These are phyloP conservation scores for Coleophoma cylindrospora DNA, from an alignment of 2,329 filamentous ascomycete genomes.

Conservation along the genomic window DNA sequence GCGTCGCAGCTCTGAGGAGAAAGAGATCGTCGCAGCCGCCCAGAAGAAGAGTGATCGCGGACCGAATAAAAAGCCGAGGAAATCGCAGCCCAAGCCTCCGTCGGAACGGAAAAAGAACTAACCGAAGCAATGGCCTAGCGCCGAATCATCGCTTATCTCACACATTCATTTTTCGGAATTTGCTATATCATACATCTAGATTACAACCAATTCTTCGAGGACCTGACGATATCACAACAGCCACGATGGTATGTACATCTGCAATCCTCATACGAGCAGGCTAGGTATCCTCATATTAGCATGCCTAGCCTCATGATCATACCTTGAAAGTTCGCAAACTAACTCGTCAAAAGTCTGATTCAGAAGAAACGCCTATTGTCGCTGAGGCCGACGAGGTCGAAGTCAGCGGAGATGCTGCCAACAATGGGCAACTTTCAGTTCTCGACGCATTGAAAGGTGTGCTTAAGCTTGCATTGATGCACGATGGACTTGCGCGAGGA, in stretches of 20 bases:
- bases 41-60: too few species aligned
- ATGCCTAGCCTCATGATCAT: too few species aligned
- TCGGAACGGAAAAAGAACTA: not conserved
- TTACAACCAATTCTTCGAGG: slow-evolving; percentile 21
- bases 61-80: too few species aligned
- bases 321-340: not conserved
- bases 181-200: too few species aligned
- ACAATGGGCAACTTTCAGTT: slow-evolving; percentile 93
- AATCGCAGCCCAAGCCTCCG: too few species aligned
- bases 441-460: slow-evolving; percentile 98
- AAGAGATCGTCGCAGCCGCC: too few species aligned
- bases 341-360: too few species aligned
- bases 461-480: slow-evolving; percentile 96
- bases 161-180: too few species aligned
- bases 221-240: slow-evolving; percentile 21
- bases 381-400: slow-evolving; percentile 82
- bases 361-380: slow-evolving; percentile 96
- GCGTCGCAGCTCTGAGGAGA: too few species aligned
- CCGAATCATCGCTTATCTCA: too few species aligned
- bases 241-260: slow-evolving; percentile 18
- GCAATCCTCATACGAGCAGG: too few species aligned
- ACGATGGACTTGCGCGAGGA: slow-evolving; percentile 98
- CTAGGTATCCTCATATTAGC: too few species aligned
- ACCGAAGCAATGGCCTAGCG: not conserved
- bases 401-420: slow-evolving; percentile 82